Base-by-base conservation (phyloP, 2,329 filamentous ascomycete genomes). In the Phaeoacremonium minimum region DNA sequence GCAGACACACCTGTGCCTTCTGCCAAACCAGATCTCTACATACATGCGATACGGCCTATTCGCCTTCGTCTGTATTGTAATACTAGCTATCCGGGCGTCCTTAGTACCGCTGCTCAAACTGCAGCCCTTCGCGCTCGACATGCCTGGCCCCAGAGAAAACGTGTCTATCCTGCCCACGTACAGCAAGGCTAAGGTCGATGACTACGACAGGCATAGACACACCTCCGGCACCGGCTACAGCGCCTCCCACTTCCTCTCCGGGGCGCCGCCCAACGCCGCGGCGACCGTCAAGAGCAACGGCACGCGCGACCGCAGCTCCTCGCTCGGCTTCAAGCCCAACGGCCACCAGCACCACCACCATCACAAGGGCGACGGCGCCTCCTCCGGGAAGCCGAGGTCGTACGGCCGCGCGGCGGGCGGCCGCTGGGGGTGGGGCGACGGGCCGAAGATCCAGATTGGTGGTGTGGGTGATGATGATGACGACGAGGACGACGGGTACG, bases 1-100 rank as follows among this genome's bases (percentile, higher is more conserved):
- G 4, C 87, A 97, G 61, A 93, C 87, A 1, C 87, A 94, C 46
- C 75, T 97, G 3, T 98, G 93, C 55, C 75, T 98, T 3, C 71
- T 97, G 7, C 93, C 93, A 0, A 88, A 91, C 57, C 89, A 96
- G 58, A 69, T 96, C 9, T 75, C 76, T 33, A 90, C 89, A 6
- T 95, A 91, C 60, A 79, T 93, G 43, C 75, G 77, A 38, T 98
- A 98, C 55, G 77, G 71, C 20, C 65, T 74, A 18, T 68, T 93
- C 13, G 66, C 83, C 1, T 69, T 71, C 15, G 46, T 79, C 5
- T 71, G 66, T 15, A 30, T 80, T 11, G 51, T 73, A 12, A 42
- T 73, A 5, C 65, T 83, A 6, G 56, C 65, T 30, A 57, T 73
- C 7, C 67, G 78, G 14, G 75, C 78, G 5, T 60, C 81, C 30